A percentile compares a stretch with the other conserved stretches of the same genome.
Evolutionary conservation across 768 basidiomycete species (phyloP).

Genomic region (Xerocomus potaroensis): DNA sequence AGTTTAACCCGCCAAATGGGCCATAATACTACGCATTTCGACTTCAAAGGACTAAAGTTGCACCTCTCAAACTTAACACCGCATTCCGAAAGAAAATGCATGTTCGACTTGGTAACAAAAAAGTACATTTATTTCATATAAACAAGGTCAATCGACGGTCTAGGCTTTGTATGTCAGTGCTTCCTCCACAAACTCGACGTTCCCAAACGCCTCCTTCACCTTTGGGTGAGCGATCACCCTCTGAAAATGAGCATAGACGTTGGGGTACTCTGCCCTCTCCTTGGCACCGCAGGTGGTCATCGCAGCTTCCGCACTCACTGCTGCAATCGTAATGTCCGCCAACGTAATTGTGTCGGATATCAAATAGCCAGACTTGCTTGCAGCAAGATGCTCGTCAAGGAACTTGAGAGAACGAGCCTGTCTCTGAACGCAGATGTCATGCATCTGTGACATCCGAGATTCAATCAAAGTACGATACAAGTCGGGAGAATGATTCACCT

Average conservation of each 20-base stretch:
- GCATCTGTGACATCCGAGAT: conserved; percentile 9
- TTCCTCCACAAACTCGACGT: conserved; percentile 17
- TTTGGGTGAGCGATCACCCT: conserved; percentile 18
- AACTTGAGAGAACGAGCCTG: conserved; percentile 21
- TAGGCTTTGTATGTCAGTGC: conserved; percentile 6
- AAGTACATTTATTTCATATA: neutral
- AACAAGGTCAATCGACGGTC: neutral
- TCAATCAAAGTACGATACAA: neutral
- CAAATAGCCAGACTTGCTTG: conserved; percentile 19
- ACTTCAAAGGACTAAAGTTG: too few species aligned
- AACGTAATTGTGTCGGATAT: conserved; percentile 22
- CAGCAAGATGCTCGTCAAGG: conserved; percentile 24
- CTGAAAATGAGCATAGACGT: conserved; percentile 24
- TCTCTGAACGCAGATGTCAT: conserved; percentile 11
- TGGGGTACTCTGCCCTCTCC: conserved; percentile 25
- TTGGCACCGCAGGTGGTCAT: conserved; percentile 22
- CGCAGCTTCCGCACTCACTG: conserved; percentile 19
- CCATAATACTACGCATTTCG: too few species aligned
- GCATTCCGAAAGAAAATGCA: too few species aligned
- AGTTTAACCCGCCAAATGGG: too few species aligned
- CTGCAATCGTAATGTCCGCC: conserved; percentile 25
- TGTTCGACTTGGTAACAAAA: too few species aligned
- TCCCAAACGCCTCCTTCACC: conserved; percentile 17
- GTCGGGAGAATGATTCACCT: conserved; percentile 3
- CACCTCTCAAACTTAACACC: too few species aligned